phyloP scores from a whole-genome alignment of 306 rosid species.

The Acacia melanoxylon region DNA sequence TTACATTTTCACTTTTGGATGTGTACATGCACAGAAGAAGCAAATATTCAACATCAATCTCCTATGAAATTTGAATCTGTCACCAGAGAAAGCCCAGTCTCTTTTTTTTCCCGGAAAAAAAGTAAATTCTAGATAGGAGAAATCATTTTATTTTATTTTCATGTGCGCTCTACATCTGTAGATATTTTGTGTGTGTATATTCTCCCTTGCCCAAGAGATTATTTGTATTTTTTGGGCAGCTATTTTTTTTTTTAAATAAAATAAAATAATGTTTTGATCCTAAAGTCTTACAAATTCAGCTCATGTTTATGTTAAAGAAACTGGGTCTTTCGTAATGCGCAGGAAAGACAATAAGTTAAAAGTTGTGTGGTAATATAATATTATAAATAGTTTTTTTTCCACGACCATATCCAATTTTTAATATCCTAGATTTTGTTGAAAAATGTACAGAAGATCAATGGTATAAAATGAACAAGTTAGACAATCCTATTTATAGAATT shows the following conservation, averaged over 20 bases:
- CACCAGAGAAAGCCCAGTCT: not conserved
- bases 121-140: not conserved
- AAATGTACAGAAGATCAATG: not conserved
- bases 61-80: not conserved
- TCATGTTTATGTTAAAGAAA: not conserved
- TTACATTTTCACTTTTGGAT: not conserved
- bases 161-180: not conserved
- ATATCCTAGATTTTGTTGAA: not conserved
- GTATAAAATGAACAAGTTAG: not conserved
- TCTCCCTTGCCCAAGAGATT: not conserved
- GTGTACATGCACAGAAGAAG: not conserved
- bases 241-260: too few relatives aligned
- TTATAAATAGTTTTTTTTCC: not conserved
- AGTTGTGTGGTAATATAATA: not conserved
- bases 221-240: too few relatives aligned
- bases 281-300: not conserved
- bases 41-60: not conserved
- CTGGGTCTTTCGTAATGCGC: not conserved
- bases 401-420: not conserved
- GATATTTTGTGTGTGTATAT: not conserved
- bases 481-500: not conserved
- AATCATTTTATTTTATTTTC: not conserved
- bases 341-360: not conserved
- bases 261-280: not conserved
- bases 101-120: accelerated